These are phyloP conservation scores for Metschnikowia gruessii DNA, from an alignment of 805 yeast genomes.

Conservation along the genomic window DNA sequence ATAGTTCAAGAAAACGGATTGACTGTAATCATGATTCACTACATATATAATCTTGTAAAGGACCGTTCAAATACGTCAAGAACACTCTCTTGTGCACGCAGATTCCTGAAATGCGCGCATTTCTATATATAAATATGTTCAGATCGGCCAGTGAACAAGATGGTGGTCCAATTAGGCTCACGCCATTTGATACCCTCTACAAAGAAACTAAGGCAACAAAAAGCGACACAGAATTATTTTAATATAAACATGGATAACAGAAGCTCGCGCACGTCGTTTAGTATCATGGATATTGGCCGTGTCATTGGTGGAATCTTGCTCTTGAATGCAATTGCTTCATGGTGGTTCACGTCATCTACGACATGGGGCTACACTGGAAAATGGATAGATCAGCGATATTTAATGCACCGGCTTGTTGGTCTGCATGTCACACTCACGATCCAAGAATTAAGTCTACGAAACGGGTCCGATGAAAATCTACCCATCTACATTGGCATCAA, in stretches of 20 bases:
- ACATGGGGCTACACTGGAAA: conserved; percentile 63
- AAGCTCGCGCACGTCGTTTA: background rate
- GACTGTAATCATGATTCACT: too few relatives aligned
- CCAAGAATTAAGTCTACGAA: conserved; percentile 45
- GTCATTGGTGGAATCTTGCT: conserved; percentile 46
- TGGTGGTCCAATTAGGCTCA: too few relatives aligned
- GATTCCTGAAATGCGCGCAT: too few relatives aligned
- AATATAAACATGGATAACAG: background rate
- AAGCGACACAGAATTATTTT: background rate
- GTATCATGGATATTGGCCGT: conserved; percentile 39
- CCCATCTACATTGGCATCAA: conserved; percentile 61
- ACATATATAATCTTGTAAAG: too few relatives aligned
- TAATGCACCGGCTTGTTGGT: conserved; percentile 24
- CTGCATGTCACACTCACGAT: conserved; percentile 35
- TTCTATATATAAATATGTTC: too few relatives aligned
- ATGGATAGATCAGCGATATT: conserved; percentile 44
- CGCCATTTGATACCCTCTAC: too few relatives aligned
- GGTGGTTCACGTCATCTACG: conserved; percentile 53
- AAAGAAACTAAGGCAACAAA: background rate
- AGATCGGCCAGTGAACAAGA: too few relatives aligned
- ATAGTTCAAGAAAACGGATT: too few relatives aligned
- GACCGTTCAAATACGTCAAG: too few relatives aligned
- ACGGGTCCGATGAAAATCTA: conserved; percentile 45
- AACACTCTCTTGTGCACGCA: too few relatives aligned
- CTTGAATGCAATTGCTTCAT: conserved; percentile 49